Conservation (phyloP, 192 early-diverging fungal species). For the Coemansia reversa region DNA sequence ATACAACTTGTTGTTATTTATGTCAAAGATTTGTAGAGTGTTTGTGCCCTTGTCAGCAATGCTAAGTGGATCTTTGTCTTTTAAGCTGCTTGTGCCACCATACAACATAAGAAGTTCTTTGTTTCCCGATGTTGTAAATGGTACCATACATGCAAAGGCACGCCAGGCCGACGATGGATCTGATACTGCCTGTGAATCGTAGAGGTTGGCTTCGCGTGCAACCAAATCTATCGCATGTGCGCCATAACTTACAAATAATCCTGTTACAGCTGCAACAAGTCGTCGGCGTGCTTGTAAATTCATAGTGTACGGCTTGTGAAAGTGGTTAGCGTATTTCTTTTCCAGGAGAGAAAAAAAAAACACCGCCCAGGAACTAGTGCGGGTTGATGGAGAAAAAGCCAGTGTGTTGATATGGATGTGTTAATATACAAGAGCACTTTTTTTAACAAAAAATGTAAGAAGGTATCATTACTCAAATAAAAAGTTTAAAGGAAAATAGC, state of each 20-base stretch:
- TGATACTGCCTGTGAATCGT: conserved; percentile 33
- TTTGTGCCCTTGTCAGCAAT: conserved; percentile 26
- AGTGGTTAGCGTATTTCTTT: neutral
- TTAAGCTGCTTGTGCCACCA: conserved; percentile 43
- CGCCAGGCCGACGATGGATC: conserved; percentile 41
- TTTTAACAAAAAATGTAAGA: neutral
- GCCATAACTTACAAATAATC: neutral
- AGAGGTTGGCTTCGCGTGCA: conserved; percentile 36
- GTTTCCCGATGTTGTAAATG: conserved; percentile 38
- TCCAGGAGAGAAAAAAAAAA: neutral
- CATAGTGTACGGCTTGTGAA: neutral
- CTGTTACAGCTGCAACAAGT: neutral
- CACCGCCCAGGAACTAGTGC: neutral
- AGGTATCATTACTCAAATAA: neutral
- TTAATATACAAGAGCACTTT: neutral
- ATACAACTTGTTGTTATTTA: conserved; percentile 45
- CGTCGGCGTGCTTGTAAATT: neutral
- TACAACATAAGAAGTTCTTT: conserved; percentile 49
- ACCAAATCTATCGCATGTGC: neutral
- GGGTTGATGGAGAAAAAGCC: neutral
- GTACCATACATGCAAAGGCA: conserved; percentile 47
- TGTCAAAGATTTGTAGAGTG: conserved; percentile 43
- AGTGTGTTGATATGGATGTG: neutral
- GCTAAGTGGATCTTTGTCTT: conserved; percentile 27
- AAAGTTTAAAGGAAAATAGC: neutral